These are phyloP conservation scores for Amphichorda felina DNA, from an alignment of 2,329 filamentous ascomycete genomes.

Conservation along the genomic window DNA sequence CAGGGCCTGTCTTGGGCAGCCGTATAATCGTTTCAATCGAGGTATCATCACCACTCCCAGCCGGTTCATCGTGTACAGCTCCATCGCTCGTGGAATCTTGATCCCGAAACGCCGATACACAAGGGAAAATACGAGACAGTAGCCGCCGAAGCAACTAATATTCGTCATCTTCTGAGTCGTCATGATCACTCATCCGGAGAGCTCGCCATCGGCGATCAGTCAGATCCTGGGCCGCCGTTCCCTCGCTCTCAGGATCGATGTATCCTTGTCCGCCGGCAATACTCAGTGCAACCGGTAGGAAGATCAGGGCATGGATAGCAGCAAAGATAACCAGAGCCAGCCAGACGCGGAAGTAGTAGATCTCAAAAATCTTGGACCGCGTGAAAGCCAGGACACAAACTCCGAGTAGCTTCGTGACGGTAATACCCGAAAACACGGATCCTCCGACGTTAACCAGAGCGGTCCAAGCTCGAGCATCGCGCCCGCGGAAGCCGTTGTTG, in stretches of 20 bases:
- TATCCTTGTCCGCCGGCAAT: constrained; percentile 81
- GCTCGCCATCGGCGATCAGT: constrained; percentile 68
- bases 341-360: constrained; percentile 99
- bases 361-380: constrained; percentile 95
- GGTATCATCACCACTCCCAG: too few relatives aligned
- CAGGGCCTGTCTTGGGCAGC: too few relatives aligned
- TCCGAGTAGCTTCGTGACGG: constrained; percentile 85
- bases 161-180: constrained; percentile 61
- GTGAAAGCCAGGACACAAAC: constrained; percentile 91
- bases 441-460: constrained; percentile 90
- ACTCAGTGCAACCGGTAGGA: constrained; percentile 81
- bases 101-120: background rate
- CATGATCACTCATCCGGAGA: constrained; percentile 61
- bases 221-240: constrained; percentile 81
- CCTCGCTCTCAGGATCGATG: constrained; percentile 74
- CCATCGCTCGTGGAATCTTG: too few relatives aligned
- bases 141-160: constrained; percentile 11
- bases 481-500: constrained; percentile 65
- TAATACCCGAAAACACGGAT: constrained; percentile 92
- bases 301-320: constrained; percentile 77
- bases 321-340: constrained; percentile 83
- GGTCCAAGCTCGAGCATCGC: constrained; percentile 81
- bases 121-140: background rate
- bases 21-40: too few relatives aligned
- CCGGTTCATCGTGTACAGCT: too few relatives aligned